phyloP scores from a whole-genome alignment of 2,329 filamentous ascomycete species.

The Bipolaris gigantea region DNA sequence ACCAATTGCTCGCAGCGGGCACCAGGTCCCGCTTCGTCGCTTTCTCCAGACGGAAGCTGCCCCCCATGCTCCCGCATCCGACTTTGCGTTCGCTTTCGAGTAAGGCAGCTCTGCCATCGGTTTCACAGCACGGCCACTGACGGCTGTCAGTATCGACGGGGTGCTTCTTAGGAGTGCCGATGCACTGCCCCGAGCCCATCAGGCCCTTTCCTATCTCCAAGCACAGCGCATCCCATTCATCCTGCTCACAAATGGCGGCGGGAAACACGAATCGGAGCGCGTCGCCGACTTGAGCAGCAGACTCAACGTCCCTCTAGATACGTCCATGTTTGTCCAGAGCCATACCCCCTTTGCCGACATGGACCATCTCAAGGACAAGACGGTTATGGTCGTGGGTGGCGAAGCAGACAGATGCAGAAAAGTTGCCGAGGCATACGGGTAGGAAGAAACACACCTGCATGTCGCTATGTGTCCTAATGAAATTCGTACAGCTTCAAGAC shows the following conservation, averaged over 20 bases:
- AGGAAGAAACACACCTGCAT: neutral
- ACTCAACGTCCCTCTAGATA: constrained; percentile 65
- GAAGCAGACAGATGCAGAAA: constrained; percentile 61
- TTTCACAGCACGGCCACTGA: constrained; percentile 23
- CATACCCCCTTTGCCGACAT: constrained; percentile 83
- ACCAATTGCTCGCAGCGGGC: constrained; percentile 19
- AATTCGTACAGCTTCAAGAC: constrained; percentile 53
- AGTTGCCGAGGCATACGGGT: constrained; percentile 66
- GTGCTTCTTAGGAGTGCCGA: constrained; percentile 85
- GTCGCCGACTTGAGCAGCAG: constrained; percentile 69
- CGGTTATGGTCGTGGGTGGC: constrained; percentile 53
- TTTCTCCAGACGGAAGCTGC: constrained; percentile 30
- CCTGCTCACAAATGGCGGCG: constrained; percentile 92
- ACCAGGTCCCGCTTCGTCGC: constrained; percentile 20
- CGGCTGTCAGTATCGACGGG: constrained; percentile 73
- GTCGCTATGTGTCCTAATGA: neutral
- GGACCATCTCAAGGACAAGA: constrained; percentile 60
- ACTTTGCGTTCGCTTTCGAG: constrained; percentile 63
- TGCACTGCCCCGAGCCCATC: constrained; percentile 75
- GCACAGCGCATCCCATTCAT: constrained; percentile 83
- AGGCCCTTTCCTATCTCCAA: constrained; percentile 73
- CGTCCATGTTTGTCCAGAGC: constrained; percentile 78
- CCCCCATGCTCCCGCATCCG: constrained; percentile 48
- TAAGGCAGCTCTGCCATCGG: constrained; percentile 40
- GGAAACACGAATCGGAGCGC: constrained; percentile 75